These are phyloP conservation scores for Aspergillus awamori DNA, from an alignment of 2,329 filamentous ascomycete species.

Conservation along the genomic window DNA sequence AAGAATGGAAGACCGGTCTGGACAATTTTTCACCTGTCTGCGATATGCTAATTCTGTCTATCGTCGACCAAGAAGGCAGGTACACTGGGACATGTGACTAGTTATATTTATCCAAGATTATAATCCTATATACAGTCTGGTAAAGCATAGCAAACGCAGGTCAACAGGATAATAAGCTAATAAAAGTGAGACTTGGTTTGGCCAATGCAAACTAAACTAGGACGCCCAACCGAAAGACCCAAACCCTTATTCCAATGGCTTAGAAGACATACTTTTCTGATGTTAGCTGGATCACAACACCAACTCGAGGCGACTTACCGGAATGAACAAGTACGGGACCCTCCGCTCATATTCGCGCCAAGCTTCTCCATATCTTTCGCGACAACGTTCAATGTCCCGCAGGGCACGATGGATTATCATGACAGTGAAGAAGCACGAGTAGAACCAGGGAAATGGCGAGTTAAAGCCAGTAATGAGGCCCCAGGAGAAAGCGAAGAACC, in stretches of 20 bases:
- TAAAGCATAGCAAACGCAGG: no score
- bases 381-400: constrained; percentile 74
- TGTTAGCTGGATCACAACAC: constrained; percentile 1
- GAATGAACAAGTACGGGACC: constrained; percentile 84
- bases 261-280: constrained; percentile 21
- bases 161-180: no score
- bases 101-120: no score
- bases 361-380: constrained; percentile 74
- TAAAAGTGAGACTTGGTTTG: no score
- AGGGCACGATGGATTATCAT: constrained; percentile 80
- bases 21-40: no score
- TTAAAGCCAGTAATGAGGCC: constrained; percentile 76
- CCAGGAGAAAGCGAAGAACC: constrained; percentile 76
- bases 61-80: no score
- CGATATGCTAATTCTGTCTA: no score
- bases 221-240: no score
- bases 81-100: no score
- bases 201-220: no score
- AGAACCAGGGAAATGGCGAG: constrained; percentile 86
- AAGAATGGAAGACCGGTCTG: no score
- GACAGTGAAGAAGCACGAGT: constrained; percentile 73
- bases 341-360: constrained; percentile 78
- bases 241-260: neutral
- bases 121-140: no score
- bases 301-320: constrained; percentile 48